Base-by-base conservation (phyloP, 345 rosid species). In the Viola odorata region DNA sequence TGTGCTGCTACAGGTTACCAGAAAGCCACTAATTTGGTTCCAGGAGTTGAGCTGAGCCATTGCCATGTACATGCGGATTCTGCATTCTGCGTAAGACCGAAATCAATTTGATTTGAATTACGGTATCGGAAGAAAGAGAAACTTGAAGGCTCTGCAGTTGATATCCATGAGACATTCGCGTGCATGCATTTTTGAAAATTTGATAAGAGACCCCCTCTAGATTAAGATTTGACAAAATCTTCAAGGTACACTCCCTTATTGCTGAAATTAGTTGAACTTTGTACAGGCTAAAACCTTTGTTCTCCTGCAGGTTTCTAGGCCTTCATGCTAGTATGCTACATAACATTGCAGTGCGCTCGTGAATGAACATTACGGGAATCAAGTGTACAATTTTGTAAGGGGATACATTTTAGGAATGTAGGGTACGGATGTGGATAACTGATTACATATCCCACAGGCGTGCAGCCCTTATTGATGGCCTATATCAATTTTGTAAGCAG, bases 1-100 rank as follows among this genome's bases (percentile, higher is more conserved):
- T 58, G 62, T 73, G 55, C 45, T 66, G 45, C 45, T 73, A 72
- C 84, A 89, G 98, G 86, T 79, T 89, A 71, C 96, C 96, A 3
- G 94, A 87, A 82, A 89, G 94, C 78, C 94, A 89, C 55, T 92
- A 71, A 78, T 55, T 72, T 60, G 16, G 45, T 57, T 53, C 51
- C 48, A 32, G 44, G 49, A 36, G 1, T 41, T 15, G 12, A 55
- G 17, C 50, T 48, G 51, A 52, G 39, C 4, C 45, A n/a, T 12
- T 14, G 37, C 3, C 12, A 53, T 1, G 2, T 55, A 50, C 8
- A 11, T 49, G 40, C 44, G 39, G 47, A 50, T 10, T 37, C 39
- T 44, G 49, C 38, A 48, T 53, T 57, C 9, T 23, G 41, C 40
- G 39, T 68, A 12, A 51, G 10, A 44, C 37, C 37, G 54, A 50